Base-by-base conservation (phyloP, 1,284 basidiomycete species). In the Ustilago shanxiensis region DNA sequence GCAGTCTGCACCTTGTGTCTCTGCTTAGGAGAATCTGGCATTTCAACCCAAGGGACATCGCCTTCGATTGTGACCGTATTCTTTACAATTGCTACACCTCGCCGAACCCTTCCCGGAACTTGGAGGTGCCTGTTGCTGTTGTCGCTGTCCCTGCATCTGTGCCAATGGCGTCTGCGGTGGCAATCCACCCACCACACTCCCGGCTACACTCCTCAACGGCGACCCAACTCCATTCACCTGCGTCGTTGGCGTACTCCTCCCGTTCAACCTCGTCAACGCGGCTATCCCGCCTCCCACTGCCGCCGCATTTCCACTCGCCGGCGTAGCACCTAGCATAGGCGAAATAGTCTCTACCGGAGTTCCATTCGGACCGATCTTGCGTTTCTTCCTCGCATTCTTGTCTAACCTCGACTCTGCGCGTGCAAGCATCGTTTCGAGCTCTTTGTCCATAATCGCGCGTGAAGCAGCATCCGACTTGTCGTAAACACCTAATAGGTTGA, bases 61-160 rank as follows among this genome's bases (percentile, higher is more conserved):
- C 26, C 74, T 16, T 5, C 74, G 59, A 51, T 77, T 77, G 41
- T 77, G 74, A 1, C 74, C 74, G 24, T 72, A 72, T 57, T 72
- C 70, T 13, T 77, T 77, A 22, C 74, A 77, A 49, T 77, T 77
- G 51, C 74, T 77, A 47, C 74, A 77, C 22, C 66, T 35, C 16
- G 74, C 69, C 31, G 61, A 66, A 3, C 74, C 74, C 35, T 72
- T 77, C 7, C 71, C 66, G 10, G 66, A 73, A 44, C 62, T 77
- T 7, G 63, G 71, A 3, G 63, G 69, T 10, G 20, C 41, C 47
- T 49, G 47, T 49, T 49, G 20, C 31, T 37, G 24, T 39, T 44
- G 53, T 31, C 13, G n/a, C 45, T 49, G 41, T 52, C 22, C 59
- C 16, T 29, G 22, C 31, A 47, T 20, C 39, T 68, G 67, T 1